These are phyloP conservation scores for Arabidopsis lyrata DNA, from an alignment of 441 rosid species.

Conservation along the genomic window DNA sequence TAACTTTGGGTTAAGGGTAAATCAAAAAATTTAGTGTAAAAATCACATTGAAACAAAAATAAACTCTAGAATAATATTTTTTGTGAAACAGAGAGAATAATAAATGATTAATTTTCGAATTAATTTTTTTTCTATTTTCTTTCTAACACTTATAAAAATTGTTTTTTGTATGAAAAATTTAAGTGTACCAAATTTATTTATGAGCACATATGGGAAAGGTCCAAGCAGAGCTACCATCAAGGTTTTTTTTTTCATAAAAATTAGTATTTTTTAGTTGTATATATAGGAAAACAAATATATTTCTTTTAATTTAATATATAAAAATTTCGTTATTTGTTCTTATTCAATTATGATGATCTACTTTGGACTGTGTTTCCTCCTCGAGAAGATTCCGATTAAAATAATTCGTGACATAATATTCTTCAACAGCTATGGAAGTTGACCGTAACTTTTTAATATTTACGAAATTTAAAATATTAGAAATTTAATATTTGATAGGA, in stretches of 20 bases:
- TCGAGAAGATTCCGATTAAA: constrained; percentile 22
- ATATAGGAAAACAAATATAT: not conserved
- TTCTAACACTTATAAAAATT: not conserved
- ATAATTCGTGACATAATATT: constrained; percentile 22
- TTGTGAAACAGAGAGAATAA: no score
- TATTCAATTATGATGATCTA: not conserved
- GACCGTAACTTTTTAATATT: constrained; percentile 9
- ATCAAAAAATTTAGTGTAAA: no score
- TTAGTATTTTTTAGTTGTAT: no score
- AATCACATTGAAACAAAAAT: no score
- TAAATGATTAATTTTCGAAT: no score
- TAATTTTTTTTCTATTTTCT: no score
- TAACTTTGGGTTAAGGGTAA: no score
- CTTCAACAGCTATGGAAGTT: constrained; percentile 25
- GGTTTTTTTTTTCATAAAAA: not conserved
- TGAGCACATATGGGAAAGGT: no score
- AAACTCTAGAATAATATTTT: no score
- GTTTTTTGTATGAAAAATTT: not conserved
- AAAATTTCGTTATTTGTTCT: not conserved
- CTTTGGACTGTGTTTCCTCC: not conserved
- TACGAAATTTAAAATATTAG: not conserved
- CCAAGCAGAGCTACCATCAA: not conserved
- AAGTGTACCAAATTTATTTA: no score
- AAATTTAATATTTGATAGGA: constrained; percentile 31
- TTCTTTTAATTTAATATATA: not conserved